phyloP scores from a whole-genome alignment of 2,329 filamentous ascomycete genomes.

The Dactylellina drechsleri region DNA sequence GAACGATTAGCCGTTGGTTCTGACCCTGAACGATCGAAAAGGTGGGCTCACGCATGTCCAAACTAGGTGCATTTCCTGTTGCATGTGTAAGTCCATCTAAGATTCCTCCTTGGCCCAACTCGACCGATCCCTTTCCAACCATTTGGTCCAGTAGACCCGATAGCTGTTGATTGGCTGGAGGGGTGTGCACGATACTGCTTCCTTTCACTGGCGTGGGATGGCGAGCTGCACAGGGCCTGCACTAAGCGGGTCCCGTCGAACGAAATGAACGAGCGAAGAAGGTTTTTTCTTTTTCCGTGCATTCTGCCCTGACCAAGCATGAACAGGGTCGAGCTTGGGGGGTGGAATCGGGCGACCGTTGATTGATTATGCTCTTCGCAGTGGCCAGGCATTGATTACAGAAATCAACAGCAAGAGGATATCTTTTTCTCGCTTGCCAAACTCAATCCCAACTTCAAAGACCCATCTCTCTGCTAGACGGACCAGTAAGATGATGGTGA shows the following conservation, averaged over 20 bases:
- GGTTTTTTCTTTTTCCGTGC: conserved; percentile 3
- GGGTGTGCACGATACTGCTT: too few species aligned
- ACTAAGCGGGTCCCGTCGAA: conserved; percentile 49
- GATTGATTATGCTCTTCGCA: too few species aligned
- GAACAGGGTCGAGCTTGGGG: conserved; percentile 1
- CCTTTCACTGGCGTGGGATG: conserved; percentile 15
- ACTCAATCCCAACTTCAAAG: too few species aligned
- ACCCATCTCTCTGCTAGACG: neutral
- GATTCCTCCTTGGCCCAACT: neutral
- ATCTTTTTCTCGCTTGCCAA: too few species aligned
- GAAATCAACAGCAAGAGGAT: neutral
- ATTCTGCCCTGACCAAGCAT: conserved; percentile 1
- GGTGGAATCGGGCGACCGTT: too few species aligned
- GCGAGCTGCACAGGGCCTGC: conserved; percentile 45
- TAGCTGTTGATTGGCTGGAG: too few species aligned
- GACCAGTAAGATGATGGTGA: neutral
- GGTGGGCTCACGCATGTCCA: conserved; percentile 18
- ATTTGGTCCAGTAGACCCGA: too few species aligned
- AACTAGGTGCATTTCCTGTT: conserved; percentile 14
- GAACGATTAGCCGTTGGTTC: conserved; percentile 34
- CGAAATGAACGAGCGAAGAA: conserved; percentile 25
- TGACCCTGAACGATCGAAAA: conserved; percentile 28
- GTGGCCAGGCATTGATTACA: too few species aligned
- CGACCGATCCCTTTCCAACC: conserved; percentile 12
- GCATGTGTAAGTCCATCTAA: too few species aligned